Evolutionary conservation across 2,329 filamentous ascomycete species (phyloP), one percentile per base, ranked within the genome.

Genomic region (Rhynchosporium secalis): DNA sequence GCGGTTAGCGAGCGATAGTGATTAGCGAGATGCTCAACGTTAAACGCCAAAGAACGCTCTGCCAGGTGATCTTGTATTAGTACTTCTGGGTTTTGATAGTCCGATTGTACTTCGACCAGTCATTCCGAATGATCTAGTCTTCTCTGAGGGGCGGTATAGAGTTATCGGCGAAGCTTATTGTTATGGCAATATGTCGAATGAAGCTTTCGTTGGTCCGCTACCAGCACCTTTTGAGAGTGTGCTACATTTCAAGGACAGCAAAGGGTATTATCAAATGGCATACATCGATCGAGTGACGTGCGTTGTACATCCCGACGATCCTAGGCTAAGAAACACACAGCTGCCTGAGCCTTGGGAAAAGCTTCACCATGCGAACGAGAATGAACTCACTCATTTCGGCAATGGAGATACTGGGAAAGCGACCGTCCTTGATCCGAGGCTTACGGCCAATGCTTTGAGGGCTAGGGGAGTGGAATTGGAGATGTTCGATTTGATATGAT

Each of bases 151-250:
- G 8, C 48, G 60, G 20, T 64, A 66, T 31, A 26, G 52, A 31
- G 48, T 68, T 4, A 36, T 68, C 3, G 65, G 66, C n/a, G 60
- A 62, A 55, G 52, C 61, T 9, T 63, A 58, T n/a, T 52, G 55
- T 26, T 45, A 63, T 45, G 63, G 63, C 2, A 38, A 59, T 28
- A 63, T 65, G 61, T 41, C 64, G n/a, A 60, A 60, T 4, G 63
- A 67, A 47, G 66, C 58, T 3, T 26, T 65, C 4, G 43, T 64
- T 1, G 62, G 62, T 1, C 43, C 58, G 1, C 36, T 64, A 4
- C 58, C 62, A 6, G 52, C 20, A 4, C 52, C 28, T 4, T 47
- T 58, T 28, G 47, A 58, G 8, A 10, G 20, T 9, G 26, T 62
- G 8, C 1, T n/a, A 26, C 13, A 48, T 31, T 55, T 28, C 33